A percentile compares a stretch with the other conserved stretches of the same genome.
These are phyloP conservation scores for Cotoneaster glaucophyllus DNA, from an alignment of 306 rosid genomes.

Conservation along the genomic window DNA sequence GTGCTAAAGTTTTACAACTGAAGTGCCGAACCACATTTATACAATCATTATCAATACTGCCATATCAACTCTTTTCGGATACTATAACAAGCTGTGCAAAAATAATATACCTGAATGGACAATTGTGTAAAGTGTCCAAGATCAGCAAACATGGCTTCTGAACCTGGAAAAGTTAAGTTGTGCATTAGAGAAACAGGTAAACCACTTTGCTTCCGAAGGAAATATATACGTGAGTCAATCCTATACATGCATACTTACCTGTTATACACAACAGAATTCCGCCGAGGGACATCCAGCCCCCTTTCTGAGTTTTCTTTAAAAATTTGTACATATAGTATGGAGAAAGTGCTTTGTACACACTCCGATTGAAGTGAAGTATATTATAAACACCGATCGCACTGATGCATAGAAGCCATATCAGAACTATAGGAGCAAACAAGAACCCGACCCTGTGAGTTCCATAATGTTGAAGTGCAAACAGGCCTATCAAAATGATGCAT, in stretches of 20 bases:
- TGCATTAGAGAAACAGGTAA: constrained; percentile 13
- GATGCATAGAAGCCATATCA: constrained; percentile 79
- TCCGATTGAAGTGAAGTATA: constrained; percentile 65
- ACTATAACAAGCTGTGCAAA: not conserved
- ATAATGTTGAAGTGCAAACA: constrained; percentile 93
- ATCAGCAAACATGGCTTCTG: constrained; percentile 99
- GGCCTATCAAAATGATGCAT: constrained; percentile 68
- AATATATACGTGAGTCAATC: constrained; percentile 17
- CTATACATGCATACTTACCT: constrained; percentile 35
- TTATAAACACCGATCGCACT: constrained; percentile 82
- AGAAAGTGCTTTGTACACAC: constrained; percentile 67
- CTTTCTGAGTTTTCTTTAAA: constrained; percentile 57
- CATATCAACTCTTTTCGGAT: not conserved
- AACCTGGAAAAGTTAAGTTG: constrained; percentile 42
- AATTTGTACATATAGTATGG: constrained; percentile 62
- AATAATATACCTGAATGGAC: constrained; percentile 66
- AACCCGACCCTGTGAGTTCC: constrained; percentile 95
- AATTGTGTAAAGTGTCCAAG: constrained; percentile 91
- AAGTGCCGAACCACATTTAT: not conserved
- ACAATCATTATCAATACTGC: not conserved
- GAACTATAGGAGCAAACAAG: constrained; percentile 84
- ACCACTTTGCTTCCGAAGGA: not conserved
- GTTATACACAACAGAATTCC: constrained; percentile 88
- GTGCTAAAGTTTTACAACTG: not conserved
- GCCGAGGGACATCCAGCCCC: constrained; percentile 91